Evolutionary conservation across 169 alveolate species (phyloP).

Genomic region (Plasmodium berghei): DNA sequence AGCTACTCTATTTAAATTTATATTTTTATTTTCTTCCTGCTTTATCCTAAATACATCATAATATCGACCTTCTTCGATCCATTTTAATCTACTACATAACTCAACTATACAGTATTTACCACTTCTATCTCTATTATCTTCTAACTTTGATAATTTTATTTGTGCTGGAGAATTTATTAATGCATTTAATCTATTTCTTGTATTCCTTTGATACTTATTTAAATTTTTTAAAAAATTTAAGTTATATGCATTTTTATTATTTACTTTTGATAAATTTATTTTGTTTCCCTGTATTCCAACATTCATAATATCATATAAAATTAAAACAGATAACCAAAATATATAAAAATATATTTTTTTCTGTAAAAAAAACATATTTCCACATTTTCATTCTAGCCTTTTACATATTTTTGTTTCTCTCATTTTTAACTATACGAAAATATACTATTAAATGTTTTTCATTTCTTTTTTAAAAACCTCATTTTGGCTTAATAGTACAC

Average conservation of each 20-base stretch:
- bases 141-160: slow-evolving; percentile 79
- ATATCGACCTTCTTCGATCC: slow-evolving; percentile 90
- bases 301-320: slow-evolving; percentile 2
- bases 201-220: not conserved
- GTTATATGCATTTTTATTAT: slow-evolving; percentile 6
- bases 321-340: slow-evolving; percentile 12
- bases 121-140: slow-evolving; percentile 86
- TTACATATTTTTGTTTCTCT: not conserved
- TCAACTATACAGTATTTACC: slow-evolving; percentile 87
- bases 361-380: slow-evolving; percentile 64
- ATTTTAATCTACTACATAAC: slow-evolving; percentile 85
- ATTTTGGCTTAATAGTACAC: no score
- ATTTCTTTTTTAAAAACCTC: not conserved
- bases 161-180: slow-evolving; percentile 87
- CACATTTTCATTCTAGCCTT: not conserved
- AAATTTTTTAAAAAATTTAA: slow-evolving; percentile 18
- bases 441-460: not conserved
- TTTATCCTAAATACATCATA: slow-evolving; percentile 88
- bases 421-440: not conserved
- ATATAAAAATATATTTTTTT: slow-evolving; percentile 7
- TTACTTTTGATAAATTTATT: not conserved
- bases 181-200: slow-evolving; percentile 33
- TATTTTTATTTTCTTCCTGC: slow-evolving; percentile 84
- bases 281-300: not conserved
- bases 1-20: slow-evolving; percentile 83